Evolutionary conservation across 2,329 filamentous ascomycete species (phyloP), one percentile per base, ranked within the genome.

Genomic region (Torrubiella hemipterigena): DNA sequence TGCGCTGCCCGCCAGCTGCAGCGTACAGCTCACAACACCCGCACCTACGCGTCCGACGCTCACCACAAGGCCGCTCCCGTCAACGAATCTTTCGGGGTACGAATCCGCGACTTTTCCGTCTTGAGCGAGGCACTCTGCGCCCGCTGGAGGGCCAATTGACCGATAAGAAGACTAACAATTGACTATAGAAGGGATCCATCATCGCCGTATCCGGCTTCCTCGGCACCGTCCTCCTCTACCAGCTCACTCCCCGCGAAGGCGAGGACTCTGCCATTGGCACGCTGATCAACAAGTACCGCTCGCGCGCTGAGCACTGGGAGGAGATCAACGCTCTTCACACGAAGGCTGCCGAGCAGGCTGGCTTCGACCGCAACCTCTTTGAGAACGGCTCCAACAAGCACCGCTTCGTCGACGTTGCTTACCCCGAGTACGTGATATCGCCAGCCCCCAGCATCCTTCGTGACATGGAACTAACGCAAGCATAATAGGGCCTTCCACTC

Each of bases 381-480:
- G 50, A 60, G 42, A 56, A 65, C 42, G 54, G 51, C 32, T 51
- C 48, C 21, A 47, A 54, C 42, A 59, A 58, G 48, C 60, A 59
- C 49, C 48, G 46, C 40, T 59, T 59, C 41, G 53, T 69, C 42
- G 67, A 74, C 38, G 58, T 74, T 41, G 61, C 63, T 42, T 71
- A 54, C 40, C 70, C 70, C 27, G 71, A 76, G 71, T 76, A 61
- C 38, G 69, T 66, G n/a, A n/a, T n/a, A n/a, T n/a, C n/a, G n/a
- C n/a, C n/a, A n/a, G n/a, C n/a, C n/a, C n/a, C n/a, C n/a, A n/a
- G n/a, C n/a, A n/a, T n/a, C 30, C n/a, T 20, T 18, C 31, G 35
- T 34, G 28, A 26, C 22, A 28, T 19, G 14, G 25, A 17, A 11
- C 22, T 22, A 12, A 7, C 15, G 16, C 29, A 22, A 27, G 8